Percentiles rank a stretch among this genome's conserved stretches.
These are phyloP conservation scores for Athelia sp. DNA, from an alignment of 1,284 basidiomycete species.

Conservation along the genomic window DNA sequence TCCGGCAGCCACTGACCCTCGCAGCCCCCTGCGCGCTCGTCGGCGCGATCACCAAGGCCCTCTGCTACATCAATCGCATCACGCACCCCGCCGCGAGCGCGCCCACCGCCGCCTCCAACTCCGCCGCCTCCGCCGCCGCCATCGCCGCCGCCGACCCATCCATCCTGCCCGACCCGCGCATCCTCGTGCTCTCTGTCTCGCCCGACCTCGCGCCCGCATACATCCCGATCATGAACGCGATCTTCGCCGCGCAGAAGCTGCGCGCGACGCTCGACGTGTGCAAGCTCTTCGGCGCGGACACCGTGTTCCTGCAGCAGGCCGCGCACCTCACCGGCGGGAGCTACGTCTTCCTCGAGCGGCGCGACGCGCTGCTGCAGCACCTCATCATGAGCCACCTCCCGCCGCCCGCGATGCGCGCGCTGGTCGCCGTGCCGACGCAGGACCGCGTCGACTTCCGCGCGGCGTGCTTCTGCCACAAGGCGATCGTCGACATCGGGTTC, in stretches of 20 bases:
- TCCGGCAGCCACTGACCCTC: neutral
- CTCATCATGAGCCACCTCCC: constrained; percentile 91
- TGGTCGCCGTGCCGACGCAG: constrained; percentile 84
- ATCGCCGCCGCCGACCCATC: constrained; percentile 29
- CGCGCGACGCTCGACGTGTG: constrained; percentile 96
- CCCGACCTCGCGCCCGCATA: constrained; percentile 85
- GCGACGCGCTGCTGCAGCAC: constrained; percentile 83
- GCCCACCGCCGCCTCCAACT: constrained; percentile 20
- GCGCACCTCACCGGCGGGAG: constrained; percentile 93
- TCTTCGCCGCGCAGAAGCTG: constrained; percentile 97
- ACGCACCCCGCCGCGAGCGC: constrained; percentile 27
- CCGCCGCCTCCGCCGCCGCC: constrained; percentile 25
- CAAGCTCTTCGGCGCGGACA: constrained; percentile 86
- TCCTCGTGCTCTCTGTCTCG: constrained; percentile 90
- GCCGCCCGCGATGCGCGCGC: constrained; percentile 71
- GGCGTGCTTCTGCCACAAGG: constrained; percentile 98
- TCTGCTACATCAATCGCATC: constrained; percentile 89
- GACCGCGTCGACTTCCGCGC: constrained; percentile 96
- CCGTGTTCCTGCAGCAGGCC: constrained; percentile 97
- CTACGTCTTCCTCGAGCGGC: constrained; percentile 81
- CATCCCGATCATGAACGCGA: constrained; percentile 98
- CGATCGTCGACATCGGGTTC: constrained; percentile 94
- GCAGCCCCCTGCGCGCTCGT: constrained; percentile 73
- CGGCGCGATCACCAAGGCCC: constrained; percentile 81
- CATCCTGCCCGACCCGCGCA: constrained; percentile 68